Percentiles rank a stretch among this genome's conserved stretches.
Conservation (phyloP, 768 basidiomycete species). For the Termitomyces sp. region DNA sequence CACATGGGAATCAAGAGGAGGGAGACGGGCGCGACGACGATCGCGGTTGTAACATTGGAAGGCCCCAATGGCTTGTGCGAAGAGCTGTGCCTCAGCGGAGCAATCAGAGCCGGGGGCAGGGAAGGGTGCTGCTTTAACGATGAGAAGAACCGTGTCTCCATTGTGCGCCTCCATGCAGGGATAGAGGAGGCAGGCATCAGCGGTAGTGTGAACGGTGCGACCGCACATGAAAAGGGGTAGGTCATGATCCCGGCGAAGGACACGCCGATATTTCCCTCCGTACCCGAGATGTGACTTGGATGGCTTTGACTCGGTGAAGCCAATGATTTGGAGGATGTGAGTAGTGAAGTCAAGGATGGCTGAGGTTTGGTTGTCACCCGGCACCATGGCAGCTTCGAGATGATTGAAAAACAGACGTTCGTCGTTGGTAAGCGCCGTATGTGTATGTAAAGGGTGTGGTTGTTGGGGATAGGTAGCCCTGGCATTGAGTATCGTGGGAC, state of each 20-base stretch:
- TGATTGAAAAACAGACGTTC: constrained; percentile 15
- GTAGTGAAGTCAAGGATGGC: constrained; percentile 11
- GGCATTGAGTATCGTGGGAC: constrained; percentile 8
- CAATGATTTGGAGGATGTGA: constrained; percentile 13
- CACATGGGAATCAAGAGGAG: constrained; percentile 9
- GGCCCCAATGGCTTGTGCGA: constrained; percentile 17
- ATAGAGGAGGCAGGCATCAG: constrained; percentile 14
- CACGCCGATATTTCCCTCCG: constrained; percentile 4
- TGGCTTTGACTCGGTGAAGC: constrained; percentile 7
- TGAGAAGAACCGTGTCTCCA: constrained; percentile 12
- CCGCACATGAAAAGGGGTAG: constrained; percentile 20
- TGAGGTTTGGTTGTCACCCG: constrained; percentile 1
- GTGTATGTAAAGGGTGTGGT: background rate
- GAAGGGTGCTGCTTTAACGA: constrained; percentile 11
- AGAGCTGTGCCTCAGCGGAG: constrained; percentile 12
- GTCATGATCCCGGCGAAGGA: constrained; percentile 12
- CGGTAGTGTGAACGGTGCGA: constrained; percentile 13
- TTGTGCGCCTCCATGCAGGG: background rate
- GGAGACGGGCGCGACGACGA: constrained; percentile 14
- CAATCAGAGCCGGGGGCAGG: background rate
- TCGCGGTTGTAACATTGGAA: constrained; percentile 16
- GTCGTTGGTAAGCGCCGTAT: constrained; percentile 10
- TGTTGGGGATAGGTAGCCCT: constrained; percentile 1
- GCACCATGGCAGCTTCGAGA: constrained; percentile 11
- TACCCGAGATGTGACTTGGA: constrained; percentile 4